Conservation (phyloP, 2,329 filamentous ascomycete species). For the Botryosphaeria dothidea region DNA sequence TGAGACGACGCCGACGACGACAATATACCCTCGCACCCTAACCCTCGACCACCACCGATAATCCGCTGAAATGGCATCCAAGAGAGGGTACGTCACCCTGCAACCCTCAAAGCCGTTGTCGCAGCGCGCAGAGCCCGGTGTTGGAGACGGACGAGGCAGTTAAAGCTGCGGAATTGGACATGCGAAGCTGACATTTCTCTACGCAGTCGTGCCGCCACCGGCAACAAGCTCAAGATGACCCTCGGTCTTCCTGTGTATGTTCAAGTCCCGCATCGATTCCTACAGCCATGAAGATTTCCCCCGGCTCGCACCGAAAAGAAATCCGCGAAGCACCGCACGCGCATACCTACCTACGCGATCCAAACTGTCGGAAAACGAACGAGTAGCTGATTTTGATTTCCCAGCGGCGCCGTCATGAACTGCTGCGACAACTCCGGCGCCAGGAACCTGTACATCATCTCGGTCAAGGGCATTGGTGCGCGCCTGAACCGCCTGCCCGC, state of each 20-base stretch:
- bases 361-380: conserved; percentile 17
- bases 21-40: conserved; percentile 18
- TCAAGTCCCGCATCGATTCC: conserved; percentile 22
- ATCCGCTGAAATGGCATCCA: conserved; percentile 41
- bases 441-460: conserved; percentile 99
- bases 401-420: conserved; percentile 98
- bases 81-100: conserved; percentile 37
- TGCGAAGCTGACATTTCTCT: conserved; percentile 27
- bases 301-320: background rate
- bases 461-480: conserved; percentile 97
- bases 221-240: conserved; percentile 99
- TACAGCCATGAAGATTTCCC: background rate
- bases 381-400: conserved; percentile 28
- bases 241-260: conserved; percentile 99
- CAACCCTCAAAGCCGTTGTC: background rate
- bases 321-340: conserved; percentile 23
- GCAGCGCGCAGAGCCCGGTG: background rate
- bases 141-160: background rate
- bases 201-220: conserved; percentile 74
- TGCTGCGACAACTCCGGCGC: conserved; percentile 99
- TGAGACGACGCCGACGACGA: conserved; percentile 18
- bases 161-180: background rate
- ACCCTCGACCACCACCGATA: conserved; percentile 33
- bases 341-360: conserved; percentile 5
- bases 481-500: conserved; percentile 96